Evolutionary conservation across 169 alveolate genomes (phyloP).

Genomic region (Theileria equi): DNA sequence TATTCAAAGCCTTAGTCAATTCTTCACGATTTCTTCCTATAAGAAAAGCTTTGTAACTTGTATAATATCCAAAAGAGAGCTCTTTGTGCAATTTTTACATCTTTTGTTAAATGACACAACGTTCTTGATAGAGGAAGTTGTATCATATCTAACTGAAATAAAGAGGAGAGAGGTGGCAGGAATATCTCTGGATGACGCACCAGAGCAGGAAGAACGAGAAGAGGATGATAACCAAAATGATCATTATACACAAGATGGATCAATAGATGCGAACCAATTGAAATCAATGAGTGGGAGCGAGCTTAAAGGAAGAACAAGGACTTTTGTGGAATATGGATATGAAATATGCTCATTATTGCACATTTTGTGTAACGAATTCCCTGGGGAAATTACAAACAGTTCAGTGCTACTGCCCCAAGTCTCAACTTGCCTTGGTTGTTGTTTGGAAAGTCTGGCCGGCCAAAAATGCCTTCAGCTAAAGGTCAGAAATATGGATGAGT

Average conservation of each 20-base stretch:
- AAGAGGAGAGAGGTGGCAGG: slow-evolving; percentile 77
- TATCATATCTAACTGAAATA: slow-evolving; percentile 81
- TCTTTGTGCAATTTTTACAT: slow-evolving; percentile 83
- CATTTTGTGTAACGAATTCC: slow-evolving; percentile 69
- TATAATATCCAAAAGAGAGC: slow-evolving; percentile 69
- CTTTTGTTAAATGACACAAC: slow-evolving; percentile 81
- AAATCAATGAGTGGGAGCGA: slow-evolving; percentile 59
- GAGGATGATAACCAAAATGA: slow-evolving; percentile 53
- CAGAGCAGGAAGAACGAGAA: slow-evolving; percentile 31
- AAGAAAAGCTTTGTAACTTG: slow-evolving; percentile 66
- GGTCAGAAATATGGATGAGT: slow-evolving; percentile 82
- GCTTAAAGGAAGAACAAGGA: slow-evolving; percentile 67
- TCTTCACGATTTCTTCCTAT: slow-evolving; percentile 65
- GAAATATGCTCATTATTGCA: slow-evolving; percentile 72
- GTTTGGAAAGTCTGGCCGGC: slow-evolving; percentile 85
- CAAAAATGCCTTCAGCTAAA: slow-evolving; percentile 82
- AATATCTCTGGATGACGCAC: slow-evolving; percentile 24
- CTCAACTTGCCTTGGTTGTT: slow-evolving; percentile 84
- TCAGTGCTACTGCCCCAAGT: slow-evolving; percentile 80
- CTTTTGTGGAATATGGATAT: slow-evolving; percentile 67
- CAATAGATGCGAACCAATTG: slow-evolving; percentile 56
- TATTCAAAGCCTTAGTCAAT: slow-evolving; percentile 67
- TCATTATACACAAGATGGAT: slow-evolving; percentile 58
- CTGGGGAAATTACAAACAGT: slow-evolving; percentile 62
- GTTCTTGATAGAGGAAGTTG: slow-evolving; percentile 83